phyloP scores from a whole-genome alignment of 371 early-diverging fungal species.

The Phascolomyces articulosus region DNA sequence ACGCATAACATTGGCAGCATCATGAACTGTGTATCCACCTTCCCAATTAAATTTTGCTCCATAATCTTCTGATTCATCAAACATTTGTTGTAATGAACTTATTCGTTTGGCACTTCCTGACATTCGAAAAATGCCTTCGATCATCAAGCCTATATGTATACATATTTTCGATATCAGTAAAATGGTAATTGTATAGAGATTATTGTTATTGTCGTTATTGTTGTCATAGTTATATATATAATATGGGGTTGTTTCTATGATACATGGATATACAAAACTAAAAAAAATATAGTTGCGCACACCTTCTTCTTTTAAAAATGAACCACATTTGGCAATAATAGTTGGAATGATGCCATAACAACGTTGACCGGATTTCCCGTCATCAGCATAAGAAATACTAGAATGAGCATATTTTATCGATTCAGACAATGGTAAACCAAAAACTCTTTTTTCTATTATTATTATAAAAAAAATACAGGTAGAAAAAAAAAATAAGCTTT shows the following conservation, averaged over 20 bases:
- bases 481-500: background rate
- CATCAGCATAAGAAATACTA: slow-evolving; percentile 38
- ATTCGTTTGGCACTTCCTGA: slow-evolving; percentile 69
- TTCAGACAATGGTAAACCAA: slow-evolving; percentile 38
- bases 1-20: slow-evolving; percentile 68
- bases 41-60: slow-evolving; percentile 58
- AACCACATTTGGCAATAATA: slow-evolving; percentile 60
- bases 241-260: too few relatives aligned
- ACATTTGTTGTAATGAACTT: slow-evolving; percentile 54
- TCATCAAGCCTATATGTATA: slow-evolving; percentile 28
- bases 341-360: slow-evolving; percentile 56
- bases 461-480: slow-evolving; percentile 5
- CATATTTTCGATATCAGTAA: background rate
- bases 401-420: slow-evolving; percentile 44
- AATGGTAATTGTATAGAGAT: too few relatives aligned
- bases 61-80: slow-evolving; percentile 58
- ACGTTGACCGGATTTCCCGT: slow-evolving; percentile 11
- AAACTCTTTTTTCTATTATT: slow-evolving; percentile 35
- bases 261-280: background rate
- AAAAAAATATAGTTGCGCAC: background rate
- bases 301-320: slow-evolving; percentile 60
- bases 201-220: too few relatives aligned
- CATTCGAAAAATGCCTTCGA: slow-evolving; percentile 66
- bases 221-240: too few relatives aligned
- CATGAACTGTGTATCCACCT: slow-evolving; percentile 59